Conservation (phyloP, 2,329 filamentous ascomycete genomes). For the Akanthomyces uredinophilus region DNA sequence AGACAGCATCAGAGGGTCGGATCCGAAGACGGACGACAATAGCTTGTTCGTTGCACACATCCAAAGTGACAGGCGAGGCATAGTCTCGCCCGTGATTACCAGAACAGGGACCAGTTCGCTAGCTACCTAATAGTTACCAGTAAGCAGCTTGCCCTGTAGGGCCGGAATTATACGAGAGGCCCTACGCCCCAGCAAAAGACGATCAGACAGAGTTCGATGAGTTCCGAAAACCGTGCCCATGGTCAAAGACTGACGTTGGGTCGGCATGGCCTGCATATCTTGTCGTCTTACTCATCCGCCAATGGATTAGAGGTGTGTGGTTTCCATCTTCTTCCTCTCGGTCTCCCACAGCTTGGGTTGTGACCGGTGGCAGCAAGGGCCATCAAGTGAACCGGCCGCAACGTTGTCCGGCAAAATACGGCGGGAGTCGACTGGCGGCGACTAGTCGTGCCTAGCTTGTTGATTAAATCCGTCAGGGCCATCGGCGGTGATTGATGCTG, state of each 20-base stretch:
- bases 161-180: not conserved
- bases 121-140: not conserved
- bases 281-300: conserved; percentile 6
- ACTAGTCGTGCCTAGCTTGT: not conserved
- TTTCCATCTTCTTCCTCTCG: not conserved
- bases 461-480: not conserved
- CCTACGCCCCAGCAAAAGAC: not conserved
- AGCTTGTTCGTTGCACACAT: not conserved
- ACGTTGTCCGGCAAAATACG: not conserved
- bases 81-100: not conserved
- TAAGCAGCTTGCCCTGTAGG: not conserved
- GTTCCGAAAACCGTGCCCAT: not conserved
- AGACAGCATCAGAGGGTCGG: not conserved
- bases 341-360: not conserved
- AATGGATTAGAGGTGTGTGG: not conserved
- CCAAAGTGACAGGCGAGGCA: not conserved
- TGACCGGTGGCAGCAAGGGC: not conserved
- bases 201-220: conserved; percentile 1
- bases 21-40: not conserved
- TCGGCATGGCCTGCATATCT: not conserved
- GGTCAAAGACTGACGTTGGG: not conserved
- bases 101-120: not conserved
- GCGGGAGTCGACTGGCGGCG: not conserved
- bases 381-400: not conserved
- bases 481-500: not conserved